These are phyloP conservation scores for Cytospora piceae DNA, from an alignment of 2,329 filamentous ascomycete genomes.

Conservation along the genomic window DNA sequence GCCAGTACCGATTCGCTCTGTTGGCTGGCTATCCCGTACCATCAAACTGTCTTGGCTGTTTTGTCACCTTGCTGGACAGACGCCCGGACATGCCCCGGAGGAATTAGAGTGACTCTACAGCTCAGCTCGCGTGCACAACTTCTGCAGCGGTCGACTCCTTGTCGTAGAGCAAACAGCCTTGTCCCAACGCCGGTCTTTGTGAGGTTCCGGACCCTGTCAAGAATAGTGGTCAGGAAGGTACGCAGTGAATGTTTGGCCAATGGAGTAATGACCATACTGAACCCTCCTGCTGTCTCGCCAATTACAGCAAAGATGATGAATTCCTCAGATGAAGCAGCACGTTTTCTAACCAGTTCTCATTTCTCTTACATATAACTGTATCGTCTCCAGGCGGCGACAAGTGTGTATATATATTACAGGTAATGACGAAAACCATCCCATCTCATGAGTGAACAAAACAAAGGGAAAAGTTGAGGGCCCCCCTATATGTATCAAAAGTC, in stretches of 20 bases:
- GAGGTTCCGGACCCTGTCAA: no score
- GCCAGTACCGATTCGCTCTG: not conserved
- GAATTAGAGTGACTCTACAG: not conserved
- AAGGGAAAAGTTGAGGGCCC: conserved; percentile 11
- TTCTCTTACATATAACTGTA: not conserved
- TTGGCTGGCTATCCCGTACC: not conserved
- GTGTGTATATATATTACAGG: conserved; percentile 20
- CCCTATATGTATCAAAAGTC: not conserved
- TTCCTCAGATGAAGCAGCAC: not conserved
- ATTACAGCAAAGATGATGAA: not conserved
- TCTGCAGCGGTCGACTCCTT: not conserved
- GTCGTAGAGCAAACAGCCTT: not conserved
- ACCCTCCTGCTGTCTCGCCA: not conserved
- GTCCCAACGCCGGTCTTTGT: not conserved
- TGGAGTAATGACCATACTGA: not conserved
- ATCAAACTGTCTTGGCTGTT: not conserved
- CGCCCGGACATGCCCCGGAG: not conserved
- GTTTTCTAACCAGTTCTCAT: not conserved
- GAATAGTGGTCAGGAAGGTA: no score
- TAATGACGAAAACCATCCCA: not conserved
- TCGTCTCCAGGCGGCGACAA: not conserved
- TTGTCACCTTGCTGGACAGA: not conserved
- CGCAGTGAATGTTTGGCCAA: no score
- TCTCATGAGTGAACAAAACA: not conserved
- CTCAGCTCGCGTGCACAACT: not conserved